Percentiles rank a stretch among this genome's conserved stretches.
phyloP scores from a whole-genome alignment of 805 yeast genomes.

The Yarrowia divulgata region DNA sequence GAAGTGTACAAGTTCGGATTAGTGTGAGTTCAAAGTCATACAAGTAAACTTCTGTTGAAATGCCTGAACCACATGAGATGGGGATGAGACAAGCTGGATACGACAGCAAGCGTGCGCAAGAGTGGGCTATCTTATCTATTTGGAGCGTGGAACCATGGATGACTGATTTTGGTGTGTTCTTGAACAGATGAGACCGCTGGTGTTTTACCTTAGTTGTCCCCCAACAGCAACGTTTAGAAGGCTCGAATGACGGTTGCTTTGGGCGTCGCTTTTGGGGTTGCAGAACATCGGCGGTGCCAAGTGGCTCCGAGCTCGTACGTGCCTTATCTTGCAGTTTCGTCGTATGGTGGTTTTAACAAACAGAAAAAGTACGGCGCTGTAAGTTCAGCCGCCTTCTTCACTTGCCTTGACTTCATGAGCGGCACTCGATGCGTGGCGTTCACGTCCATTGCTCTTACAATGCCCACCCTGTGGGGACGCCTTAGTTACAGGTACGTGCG shows the following conservation, averaged over 20 bases:
- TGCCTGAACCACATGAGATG: neutral
- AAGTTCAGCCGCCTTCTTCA: slow-evolving; percentile 4
- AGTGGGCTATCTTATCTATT: slow-evolving; percentile 11
- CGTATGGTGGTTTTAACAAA: neutral
- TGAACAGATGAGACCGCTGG: no score
- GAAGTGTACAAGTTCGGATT: neutral
- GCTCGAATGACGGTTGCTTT: no score
- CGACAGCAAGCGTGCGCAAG: neutral
- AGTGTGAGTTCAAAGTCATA: neutral
- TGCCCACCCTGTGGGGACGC: neutral
- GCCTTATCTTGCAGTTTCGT: slow-evolving; percentile 1
- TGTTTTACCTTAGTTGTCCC: no score
- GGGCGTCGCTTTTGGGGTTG: no score
- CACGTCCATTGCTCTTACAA: no score
- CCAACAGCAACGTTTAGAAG: neutral
- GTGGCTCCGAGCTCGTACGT: neutral
- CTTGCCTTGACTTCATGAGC: neutral
- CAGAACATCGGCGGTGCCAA: neutral
- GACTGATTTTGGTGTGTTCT: no score
- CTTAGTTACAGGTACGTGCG: no score
- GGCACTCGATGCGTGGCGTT: neutral
- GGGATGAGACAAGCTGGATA: neutral
- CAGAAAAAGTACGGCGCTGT: neutral
- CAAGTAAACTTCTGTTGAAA: slow-evolving; percentile 4
- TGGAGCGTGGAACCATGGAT: neutral